These are phyloP conservation scores for Fusarium acutatum DNA, from an alignment of 2,329 filamentous ascomycete genomes.

Conservation along the genomic window DNA sequence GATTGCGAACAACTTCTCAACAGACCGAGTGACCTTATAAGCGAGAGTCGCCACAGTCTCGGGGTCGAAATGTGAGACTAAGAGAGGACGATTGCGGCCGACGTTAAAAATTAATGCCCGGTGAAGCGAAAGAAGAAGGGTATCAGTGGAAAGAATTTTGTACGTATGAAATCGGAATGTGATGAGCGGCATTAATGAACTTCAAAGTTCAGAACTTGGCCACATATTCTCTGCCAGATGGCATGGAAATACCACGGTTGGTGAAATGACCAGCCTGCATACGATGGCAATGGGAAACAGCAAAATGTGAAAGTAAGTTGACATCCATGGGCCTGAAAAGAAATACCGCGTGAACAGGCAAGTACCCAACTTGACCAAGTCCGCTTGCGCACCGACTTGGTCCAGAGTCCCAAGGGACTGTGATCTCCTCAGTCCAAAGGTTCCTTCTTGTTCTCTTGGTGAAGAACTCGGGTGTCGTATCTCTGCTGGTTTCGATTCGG, in stretches of 20 bases:
- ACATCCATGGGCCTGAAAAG: background rate
- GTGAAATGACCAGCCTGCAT: too few species aligned
- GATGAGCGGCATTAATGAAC: background rate
- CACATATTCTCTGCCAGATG: too few species aligned
- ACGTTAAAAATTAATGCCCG: too few species aligned
- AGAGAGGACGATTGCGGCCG: rapidly evolving
- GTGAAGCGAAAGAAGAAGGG: too few species aligned
- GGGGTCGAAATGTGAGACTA: too few species aligned
- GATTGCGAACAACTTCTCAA: background rate
- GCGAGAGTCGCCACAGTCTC: too few species aligned
- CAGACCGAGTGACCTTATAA: background rate
- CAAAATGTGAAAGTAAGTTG: too few species aligned
- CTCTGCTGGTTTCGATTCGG: background rate
- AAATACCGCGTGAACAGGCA: background rate
- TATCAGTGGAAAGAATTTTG: too few species aligned
- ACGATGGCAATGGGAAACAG: background rate
- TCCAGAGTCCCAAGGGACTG: background rate
- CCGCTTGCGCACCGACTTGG: rapidly evolving
- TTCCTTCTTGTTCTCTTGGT: rapidly evolving
- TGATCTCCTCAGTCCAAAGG: rapidly evolving
- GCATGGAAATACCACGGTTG: too few species aligned
- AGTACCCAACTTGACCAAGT: rapidly evolving
- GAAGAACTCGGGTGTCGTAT: background rate
- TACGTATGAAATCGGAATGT: too few species aligned
- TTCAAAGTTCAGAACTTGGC: too few species aligned